These are phyloP conservation scores for Solanum etuberosum DNA, from an alignment of 257 asterid genomes.

Conservation along the genomic window DNA sequence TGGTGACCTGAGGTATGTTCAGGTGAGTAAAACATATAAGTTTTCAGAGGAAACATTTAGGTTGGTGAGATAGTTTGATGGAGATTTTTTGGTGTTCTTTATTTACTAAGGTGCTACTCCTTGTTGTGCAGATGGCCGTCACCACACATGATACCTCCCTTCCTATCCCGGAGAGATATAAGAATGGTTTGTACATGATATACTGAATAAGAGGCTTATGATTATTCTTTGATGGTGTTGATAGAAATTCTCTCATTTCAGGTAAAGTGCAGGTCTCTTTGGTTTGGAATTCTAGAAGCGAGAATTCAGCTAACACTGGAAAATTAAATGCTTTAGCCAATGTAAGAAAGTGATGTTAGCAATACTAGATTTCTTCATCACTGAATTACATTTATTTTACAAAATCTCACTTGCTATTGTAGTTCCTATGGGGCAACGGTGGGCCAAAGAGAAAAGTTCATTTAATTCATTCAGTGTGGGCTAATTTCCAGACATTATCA, in stretches of 20 bases:
- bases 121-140: constrained; percentile 67
- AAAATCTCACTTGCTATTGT: constrained; percentile 12
- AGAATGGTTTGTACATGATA: constrained; percentile 42
- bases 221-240: constrained; percentile 1
- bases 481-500: constrained; percentile 78
- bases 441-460: constrained; percentile 54
- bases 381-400: neutral
- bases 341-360: constrained; percentile 32
- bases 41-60: neutral
- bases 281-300: constrained; percentile 90
- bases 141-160: constrained; percentile 86
- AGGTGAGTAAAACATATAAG: constrained; percentile 30
- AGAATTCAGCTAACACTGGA: constrained; percentile 49
- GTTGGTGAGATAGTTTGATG: neutral
- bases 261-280: constrained; percentile 91
- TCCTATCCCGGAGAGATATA: constrained; percentile 70
- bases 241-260: constrained; percentile 15
- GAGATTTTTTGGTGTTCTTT: neutral
- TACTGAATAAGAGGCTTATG: neutral
- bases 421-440: constrained; percentile 74
- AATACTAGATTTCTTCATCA: neutral
- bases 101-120: neutral
- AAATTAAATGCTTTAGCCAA: constrained; percentile 64
- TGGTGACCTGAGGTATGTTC: constrained; percentile 88
- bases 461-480: constrained; percentile 91